Evolutionary conservation across 805 yeast species (phyloP).

Genomic region (Cyberlindnera xylosilytica): DNA sequence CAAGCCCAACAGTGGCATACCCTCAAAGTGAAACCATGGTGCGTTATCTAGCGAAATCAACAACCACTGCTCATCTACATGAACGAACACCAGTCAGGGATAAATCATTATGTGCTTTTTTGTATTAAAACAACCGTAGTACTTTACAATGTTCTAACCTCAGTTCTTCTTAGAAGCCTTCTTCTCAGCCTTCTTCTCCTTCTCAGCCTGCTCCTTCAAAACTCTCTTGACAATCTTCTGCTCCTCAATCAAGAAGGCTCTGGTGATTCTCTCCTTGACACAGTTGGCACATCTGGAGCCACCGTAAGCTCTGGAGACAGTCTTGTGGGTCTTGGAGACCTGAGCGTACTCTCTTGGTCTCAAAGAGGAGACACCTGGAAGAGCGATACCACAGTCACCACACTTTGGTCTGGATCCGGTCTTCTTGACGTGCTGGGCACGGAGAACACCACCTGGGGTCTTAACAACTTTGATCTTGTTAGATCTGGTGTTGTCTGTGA

Average conservation of each 20-base stretch:
- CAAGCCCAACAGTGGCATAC: no score
- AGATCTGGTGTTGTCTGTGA: slow-evolving; percentile 88
- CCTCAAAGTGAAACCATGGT: no score
- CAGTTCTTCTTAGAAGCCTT: slow-evolving; percentile 29
- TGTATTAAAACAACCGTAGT: slow-evolving; percentile 20
- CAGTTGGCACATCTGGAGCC: slow-evolving; percentile 98
- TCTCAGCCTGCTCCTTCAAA: slow-evolving; percentile 91
- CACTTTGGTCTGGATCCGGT: slow-evolving; percentile 76
- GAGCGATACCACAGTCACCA: slow-evolving; percentile 78
- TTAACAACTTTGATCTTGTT: slow-evolving; percentile 99
- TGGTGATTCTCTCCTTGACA: slow-evolving; percentile 98
- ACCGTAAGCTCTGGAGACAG: slow-evolving; percentile 99
- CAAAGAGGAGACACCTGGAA: slow-evolving; percentile 86
- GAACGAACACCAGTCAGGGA: neutral
- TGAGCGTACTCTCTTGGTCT: slow-evolving; percentile 98
- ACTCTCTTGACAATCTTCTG: slow-evolving; percentile 99
- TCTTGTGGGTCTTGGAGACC: slow-evolving; percentile 94
- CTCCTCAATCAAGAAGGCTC: slow-evolving; percentile 99
- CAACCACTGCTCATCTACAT: no score
- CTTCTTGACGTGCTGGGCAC: slow-evolving; percentile 97
- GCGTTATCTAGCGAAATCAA: no score
- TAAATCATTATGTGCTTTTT: slow-evolving; percentile 15
- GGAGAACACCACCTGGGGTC: slow-evolving; percentile 99
- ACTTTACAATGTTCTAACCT: slow-evolving; percentile 17
- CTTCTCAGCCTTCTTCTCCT: slow-evolving; percentile 67